Evolutionary conservation across 768 basidiomycete genomes (phyloP), one percentile per base, ranked within the genome.

Genomic region (Mycena floridula): DNA sequence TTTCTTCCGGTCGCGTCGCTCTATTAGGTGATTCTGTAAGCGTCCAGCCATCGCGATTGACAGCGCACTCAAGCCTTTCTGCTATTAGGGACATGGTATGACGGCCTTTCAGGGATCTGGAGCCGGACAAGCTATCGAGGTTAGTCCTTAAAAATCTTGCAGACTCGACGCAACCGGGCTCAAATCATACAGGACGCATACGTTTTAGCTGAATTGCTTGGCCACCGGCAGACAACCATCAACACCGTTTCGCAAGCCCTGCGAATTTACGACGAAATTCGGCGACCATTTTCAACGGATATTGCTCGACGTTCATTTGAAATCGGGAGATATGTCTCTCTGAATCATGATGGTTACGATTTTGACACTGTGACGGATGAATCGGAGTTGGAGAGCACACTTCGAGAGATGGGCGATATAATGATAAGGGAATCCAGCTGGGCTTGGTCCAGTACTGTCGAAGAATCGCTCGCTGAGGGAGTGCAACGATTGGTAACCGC

Each of bases 111-210:
- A 64, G 45, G 70, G 66, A 1, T 55, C 64, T 0, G 69, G 69
- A 3, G 72, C 66, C 4, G 63, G 66, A 12, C 67, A 66, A 30
- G 69, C 68, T 1, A 59, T 70, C 16, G 72, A 70, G 57, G 68
- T 68, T 8, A 1, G 48, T 37, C 3, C 15, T 13, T 7, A 2
- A n/a, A 4, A 7, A 5, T 21, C 16, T 9, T 20, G 20, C 13
- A 9, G 7, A 24, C 21, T 18, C 11, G n/a, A 9, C 15, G n/a
- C 20, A 9, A 40, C 5, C 12, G 20, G 9, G 16, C 21, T n/a
- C n/a, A n/a, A n/a, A n/a, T n/a, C n/a, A n/a, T n/a, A 4, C 20
- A 47, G 46, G 46, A 47, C 23, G 46, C 46, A 7, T 42, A 43
- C 27, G 26, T 47, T n/a, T 41, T 47, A 12, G 46, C 46, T 15